Base-by-base conservation (phyloP, 169 alveolate genomes). In the Babesia sp. region DNA sequence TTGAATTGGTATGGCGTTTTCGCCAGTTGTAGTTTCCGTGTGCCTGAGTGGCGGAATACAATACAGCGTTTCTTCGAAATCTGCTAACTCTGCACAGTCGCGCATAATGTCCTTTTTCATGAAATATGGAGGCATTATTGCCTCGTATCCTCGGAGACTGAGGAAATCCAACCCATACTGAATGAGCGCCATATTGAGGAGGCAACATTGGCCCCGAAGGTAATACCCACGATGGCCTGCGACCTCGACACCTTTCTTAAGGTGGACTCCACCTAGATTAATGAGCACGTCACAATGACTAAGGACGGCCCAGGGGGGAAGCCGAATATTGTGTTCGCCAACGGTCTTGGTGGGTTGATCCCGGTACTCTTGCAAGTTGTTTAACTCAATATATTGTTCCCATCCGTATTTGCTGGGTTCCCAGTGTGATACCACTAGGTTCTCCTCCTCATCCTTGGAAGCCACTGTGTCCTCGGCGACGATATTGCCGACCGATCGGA, bases 211-310 rank as follows among this genome's bases (percentile, higher is more conserved):
- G 34, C 98, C 97, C 81, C 94, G 95, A 33, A 98, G 87, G 90
- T 94, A 98, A 85, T 96, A 98, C 22, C 99, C 99, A 39, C 99
- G 86, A 84, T 97, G 99, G 1, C 99, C 99, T 20, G 99, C 99
- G 20, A 96, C 93, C 78, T 96, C 97, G 42, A 91, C 90, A 0
- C 98, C 99, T 59, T 97, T 92, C 51, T 92, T 93, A n/a, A 90
- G 86, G 60, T 96, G 97, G 54, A 86, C 92, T 45, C 97, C 96
- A 44, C 95, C 97, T 11, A 97, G 78, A 77, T 89, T 91, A 45
- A 88, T 85, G 78, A 97, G 89, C 54, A 97, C 90, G 63, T 96
- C 97, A 84, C 94, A 96, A 80, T 97, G 99, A 76, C 95, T 96
- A 39, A 93, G 64, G 82, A 91, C 76, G 12, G 31, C 24, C 83